Evolutionary conservation across 164 flowering plant genomes (phyloP).

Genomic region (Aristolochia contorta): DNA sequence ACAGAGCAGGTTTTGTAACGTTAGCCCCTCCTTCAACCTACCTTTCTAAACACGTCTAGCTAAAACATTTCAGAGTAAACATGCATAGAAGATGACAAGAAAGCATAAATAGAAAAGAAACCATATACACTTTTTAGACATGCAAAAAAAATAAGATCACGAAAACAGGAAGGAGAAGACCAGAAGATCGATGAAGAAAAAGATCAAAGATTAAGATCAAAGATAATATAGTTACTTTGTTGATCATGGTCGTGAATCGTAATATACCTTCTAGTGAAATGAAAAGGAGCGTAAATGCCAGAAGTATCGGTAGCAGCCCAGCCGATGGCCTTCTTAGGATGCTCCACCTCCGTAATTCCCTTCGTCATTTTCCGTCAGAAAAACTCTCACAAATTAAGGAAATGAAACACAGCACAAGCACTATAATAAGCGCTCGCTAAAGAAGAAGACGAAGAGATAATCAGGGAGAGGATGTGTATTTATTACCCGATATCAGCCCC

Average conservation of each 20-base stretch:
- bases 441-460: too few relatives aligned
- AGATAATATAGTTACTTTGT: not conserved
- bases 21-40: not conserved
- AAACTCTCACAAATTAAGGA: too few relatives aligned
- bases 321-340: slow-evolving; percentile 31
- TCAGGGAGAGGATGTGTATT: too few relatives aligned
- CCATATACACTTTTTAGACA: too few relatives aligned
- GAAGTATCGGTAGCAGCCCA: slow-evolving; percentile 45
- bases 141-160: too few relatives aligned
- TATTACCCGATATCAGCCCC: too few relatives aligned
- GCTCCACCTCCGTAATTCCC: slow-evolving; percentile 21
- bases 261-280: slow-evolving; percentile 32
- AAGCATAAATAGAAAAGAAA: too few relatives aligned
- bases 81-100: not conserved
- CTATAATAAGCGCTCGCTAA: too few relatives aligned
- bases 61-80: too few relatives aligned
- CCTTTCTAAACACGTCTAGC: too few relatives aligned
- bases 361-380: slow-evolving; percentile 7
- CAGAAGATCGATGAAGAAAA: not conserved
- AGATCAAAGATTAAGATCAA: not conserved
- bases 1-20: not conserved
- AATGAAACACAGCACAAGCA: too few relatives aligned
- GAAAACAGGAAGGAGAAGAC: too few relatives aligned
- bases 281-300: slow-evolving; percentile 35
- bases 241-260: not conserved